Conservation (phyloP, 2,329 filamentous ascomycete genomes). For the Ophiobolus disseminans region DNA sequence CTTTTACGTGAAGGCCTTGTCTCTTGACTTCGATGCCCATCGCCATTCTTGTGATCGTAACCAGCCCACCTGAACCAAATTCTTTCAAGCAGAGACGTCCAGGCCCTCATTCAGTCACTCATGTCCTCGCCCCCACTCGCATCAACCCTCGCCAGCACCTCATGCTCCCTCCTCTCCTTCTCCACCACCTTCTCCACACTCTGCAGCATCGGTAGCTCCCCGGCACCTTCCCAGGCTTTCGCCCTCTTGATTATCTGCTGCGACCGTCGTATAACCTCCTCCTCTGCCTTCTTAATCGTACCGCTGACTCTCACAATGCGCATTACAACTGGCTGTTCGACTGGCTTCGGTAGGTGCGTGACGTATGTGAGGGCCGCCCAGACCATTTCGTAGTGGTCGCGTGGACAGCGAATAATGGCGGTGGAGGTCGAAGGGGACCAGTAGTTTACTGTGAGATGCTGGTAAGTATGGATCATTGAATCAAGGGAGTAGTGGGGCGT, state of each 20-base stretch:
- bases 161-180: slow-evolving; percentile 22
- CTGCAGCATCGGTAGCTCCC: slow-evolving; percentile 19
- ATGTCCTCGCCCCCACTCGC: slow-evolving; percentile 26
- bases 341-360: slow-evolving; percentile 68
- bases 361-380: slow-evolving; percentile 90
- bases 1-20: no score
- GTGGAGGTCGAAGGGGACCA: slow-evolving; percentile 91
- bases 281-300: slow-evolving; percentile 89
- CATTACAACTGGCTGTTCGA: slow-evolving; percentile 74
- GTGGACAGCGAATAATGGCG: slow-evolving; percentile 84
- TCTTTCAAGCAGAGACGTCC: no score
- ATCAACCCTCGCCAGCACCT: slow-evolving; percentile 26
- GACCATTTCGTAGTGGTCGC: slow-evolving; percentile 82
- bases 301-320: slow-evolving; percentile 87
- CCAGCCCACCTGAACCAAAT: no score
- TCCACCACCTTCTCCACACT: slow-evolving; percentile 33
- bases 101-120: slow-evolving; percentile 28
- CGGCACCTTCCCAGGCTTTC: slow-evolving; percentile 53
- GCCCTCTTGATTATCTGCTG: slow-evolving; percentile 74
- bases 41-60: no score
- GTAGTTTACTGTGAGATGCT: slow-evolving; percentile 76
- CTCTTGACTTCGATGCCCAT: no score
- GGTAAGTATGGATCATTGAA: neutral
- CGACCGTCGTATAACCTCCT: slow-evolving; percentile 83
- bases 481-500: slow-evolving; percentile 25